Evolutionary conservation across 257 asterid species (phyloP).

Genomic region (Gentiana straminea): DNA sequence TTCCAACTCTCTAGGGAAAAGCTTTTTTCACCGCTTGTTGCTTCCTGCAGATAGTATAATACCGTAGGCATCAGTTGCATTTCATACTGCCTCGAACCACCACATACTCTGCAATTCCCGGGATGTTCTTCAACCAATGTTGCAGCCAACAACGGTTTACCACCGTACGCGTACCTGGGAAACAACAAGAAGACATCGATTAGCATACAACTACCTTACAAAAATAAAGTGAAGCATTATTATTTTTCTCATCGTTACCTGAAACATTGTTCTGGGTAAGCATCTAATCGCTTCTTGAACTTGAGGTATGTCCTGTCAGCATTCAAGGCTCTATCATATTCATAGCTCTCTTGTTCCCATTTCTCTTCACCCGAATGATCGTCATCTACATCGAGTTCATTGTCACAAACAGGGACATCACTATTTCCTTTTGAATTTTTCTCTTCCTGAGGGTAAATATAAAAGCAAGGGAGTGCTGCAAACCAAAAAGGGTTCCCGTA

Average conservation of each 20-base stretch:
- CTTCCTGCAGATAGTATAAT: conserved; percentile 67
- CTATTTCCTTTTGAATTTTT: conserved; percentile 22
- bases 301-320: conserved; percentile 86
- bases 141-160: conserved; percentile 62
- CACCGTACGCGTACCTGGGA: conserved; percentile 64
- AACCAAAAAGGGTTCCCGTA: not conserved
- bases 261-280: conserved; percentile 79
- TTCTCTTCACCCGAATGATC: conserved; percentile 38
- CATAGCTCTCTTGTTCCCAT: conserved; percentile 73
- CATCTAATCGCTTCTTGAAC: conserved; percentile 76
- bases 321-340: conserved; percentile 63
- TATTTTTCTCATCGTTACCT: conserved; percentile 30
- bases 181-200: conserved; percentile 5
- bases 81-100: conserved; percentile 59
- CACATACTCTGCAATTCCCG: conserved; percentile 55
- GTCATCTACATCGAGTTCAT: conserved; percentile 31
- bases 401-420: conserved; percentile 20
- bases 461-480: conserved; percentile 88
- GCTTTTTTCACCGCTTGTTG: conserved; percentile 34
- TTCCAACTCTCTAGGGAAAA: conserved; percentile 39
- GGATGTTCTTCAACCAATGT: conserved; percentile 31
- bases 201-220: not conserved
- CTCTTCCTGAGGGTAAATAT: conserved; percentile 55
- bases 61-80: conserved; percentile 89
- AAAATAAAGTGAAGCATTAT: too few species aligned